Evolutionary conservation across 1,284 basidiomycete genomes (phyloP).

Genomic region (Apiotrichum laibachii): DNA sequence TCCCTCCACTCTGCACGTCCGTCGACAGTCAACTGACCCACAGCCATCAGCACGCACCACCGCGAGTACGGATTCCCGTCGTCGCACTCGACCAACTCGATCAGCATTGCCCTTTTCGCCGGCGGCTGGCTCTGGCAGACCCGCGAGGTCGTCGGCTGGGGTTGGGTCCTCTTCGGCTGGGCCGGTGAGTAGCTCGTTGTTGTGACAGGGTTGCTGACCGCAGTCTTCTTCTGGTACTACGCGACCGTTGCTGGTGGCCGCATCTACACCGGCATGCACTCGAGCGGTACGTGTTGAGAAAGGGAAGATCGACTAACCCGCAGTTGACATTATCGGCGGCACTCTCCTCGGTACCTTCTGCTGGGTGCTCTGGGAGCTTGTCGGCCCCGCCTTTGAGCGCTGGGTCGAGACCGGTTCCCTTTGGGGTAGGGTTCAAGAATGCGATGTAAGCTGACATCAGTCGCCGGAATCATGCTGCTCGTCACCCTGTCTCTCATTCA

Average conservation of each 20-base stretch:
- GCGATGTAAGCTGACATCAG: constrained; percentile 41
- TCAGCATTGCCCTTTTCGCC: constrained; percentile 80
- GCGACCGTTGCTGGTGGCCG: constrained; percentile 82
- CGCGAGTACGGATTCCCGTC: constrained; percentile 75
- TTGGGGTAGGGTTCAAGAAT: constrained; percentile 51
- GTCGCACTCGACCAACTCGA: constrained; percentile 88
- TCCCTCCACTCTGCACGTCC: not conserved
- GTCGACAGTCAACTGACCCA: not conserved
- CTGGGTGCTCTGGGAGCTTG: constrained; percentile 60
- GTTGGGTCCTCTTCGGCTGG: constrained; percentile 23
- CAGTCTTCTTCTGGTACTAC: constrained; percentile 62
- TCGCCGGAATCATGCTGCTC: constrained; percentile 67
- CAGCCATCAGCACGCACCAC: constrained; percentile 79
- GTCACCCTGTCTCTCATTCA: constrained; percentile 71
- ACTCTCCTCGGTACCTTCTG: constrained; percentile 63
- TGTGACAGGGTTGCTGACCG: not conserved
- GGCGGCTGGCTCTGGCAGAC: constrained; percentile 36
- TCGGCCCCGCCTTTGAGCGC: constrained; percentile 42
- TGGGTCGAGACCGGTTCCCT: constrained; percentile 59
- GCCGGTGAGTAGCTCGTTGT: constrained; percentile 22
- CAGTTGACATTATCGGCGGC: constrained; percentile 69
- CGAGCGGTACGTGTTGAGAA: constrained; percentile 42
- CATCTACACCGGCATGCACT: constrained; percentile 89
- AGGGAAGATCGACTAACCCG: not conserved
- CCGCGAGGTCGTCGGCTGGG: constrained; percentile 21